Percentiles rank a stretch among this genome's conserved stretches.
Conservation (phyloP, 2,329 filamentous ascomycete genomes). For the Gyromitra esculenta region DNA sequence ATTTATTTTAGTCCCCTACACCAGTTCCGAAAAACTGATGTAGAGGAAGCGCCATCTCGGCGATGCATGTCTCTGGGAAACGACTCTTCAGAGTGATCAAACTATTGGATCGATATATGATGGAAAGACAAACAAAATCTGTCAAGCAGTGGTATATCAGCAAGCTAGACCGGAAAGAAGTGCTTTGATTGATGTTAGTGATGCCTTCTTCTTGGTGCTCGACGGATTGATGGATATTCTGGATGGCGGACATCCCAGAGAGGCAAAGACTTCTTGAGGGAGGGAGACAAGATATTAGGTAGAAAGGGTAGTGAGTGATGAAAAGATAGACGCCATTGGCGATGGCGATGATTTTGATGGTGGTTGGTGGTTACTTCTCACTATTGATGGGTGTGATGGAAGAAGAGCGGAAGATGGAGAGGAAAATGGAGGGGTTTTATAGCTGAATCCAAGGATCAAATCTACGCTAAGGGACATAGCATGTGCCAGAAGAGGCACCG, state of each 20-base stretch:
- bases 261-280: background rate
- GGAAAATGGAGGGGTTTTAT: background rate
- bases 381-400: background rate
- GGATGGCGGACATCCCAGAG: background rate
- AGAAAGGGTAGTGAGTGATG: background rate
- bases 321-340: background rate
- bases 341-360: background rate
- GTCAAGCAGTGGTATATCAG: background rate
- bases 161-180: background rate
- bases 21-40: background rate
- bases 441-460: background rate
- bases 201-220: conserved; percentile 16
- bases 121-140: conserved; percentile 5
- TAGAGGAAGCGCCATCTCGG: background rate
- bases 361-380: background rate
- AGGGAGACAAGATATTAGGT: background rate
- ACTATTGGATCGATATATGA: background rate
- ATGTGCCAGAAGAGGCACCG: background rate
- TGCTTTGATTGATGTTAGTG: background rate
- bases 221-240: background rate
- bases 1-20: conserved; percentile 13
- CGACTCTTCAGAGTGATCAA: background rate
- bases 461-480: background rate
- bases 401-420: background rate
- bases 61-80: background rate